Conservation (phyloP, 768 basidiomycete genomes). For the Pisolithus marmoratus region DNA sequence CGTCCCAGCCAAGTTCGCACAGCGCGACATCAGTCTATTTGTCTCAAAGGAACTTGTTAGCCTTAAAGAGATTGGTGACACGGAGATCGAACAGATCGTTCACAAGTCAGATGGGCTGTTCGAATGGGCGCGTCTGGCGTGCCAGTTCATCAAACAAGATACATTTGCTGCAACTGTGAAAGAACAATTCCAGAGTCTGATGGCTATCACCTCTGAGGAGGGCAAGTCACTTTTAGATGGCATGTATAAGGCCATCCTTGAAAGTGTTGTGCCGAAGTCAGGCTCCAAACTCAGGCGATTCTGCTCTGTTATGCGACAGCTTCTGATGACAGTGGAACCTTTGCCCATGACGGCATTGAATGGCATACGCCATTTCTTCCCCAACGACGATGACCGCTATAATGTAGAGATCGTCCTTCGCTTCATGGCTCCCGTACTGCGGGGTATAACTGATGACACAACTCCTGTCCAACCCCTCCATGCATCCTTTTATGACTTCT, state of each 20-base stretch:
- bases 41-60: background rate
- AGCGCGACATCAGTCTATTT: background rate
- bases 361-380: background rate
- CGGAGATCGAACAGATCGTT: background rate
- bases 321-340: constrained; percentile 3
- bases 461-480: constrained; percentile 16
- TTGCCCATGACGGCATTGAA: background rate
- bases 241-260: background rate
- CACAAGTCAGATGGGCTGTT: background rate
- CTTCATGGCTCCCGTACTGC: constrained; percentile 4
- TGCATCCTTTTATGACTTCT: constrained; percentile 25
- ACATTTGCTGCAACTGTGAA: background rate
- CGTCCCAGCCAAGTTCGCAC: background rate
- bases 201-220: background rate
- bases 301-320: background rate
- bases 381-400: background rate
- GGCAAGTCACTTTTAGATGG: background rate
- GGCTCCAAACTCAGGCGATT: background rate
- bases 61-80: background rate
- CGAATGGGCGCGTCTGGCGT: background rate
- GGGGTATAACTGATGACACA: background rate
- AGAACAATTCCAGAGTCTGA: background rate
- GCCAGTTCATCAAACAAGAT: background rate
- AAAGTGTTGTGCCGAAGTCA: background rate
- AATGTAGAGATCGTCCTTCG: background rate